Conservation (phyloP, 2,329 filamentous ascomycete genomes). For the Neonectria magnoliae region DNA sequence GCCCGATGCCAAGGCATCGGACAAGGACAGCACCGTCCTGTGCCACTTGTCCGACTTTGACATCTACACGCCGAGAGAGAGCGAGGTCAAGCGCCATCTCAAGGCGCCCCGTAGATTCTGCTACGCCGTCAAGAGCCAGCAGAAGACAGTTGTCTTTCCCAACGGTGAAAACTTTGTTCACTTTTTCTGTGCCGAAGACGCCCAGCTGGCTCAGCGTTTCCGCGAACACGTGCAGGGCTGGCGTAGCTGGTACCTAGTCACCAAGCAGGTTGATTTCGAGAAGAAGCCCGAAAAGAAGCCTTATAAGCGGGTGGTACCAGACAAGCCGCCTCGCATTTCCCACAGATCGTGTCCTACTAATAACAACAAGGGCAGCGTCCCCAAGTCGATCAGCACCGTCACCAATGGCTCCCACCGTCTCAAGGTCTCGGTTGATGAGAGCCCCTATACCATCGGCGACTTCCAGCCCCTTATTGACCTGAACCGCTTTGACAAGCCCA, state of each 20-base stretch:
- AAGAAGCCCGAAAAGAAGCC: slow-evolving; percentile 37
- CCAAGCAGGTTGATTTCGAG: slow-evolving; percentile 68
- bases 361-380: slow-evolving; percentile 46
- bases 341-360: slow-evolving; percentile 10
- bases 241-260: slow-evolving; percentile 92
- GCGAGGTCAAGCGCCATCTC: slow-evolving; percentile 74
- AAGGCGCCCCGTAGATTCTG: slow-evolving; percentile 87
- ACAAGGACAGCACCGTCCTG: slow-evolving; percentile 75
- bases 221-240: slow-evolving; percentile 78
- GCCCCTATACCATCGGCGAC: slow-evolving; percentile 71
- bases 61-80: slow-evolving; percentile 80
- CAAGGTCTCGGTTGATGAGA: slow-evolving; percentile 54
- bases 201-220: slow-evolving; percentile 72
- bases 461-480: slow-evolving; percentile 76
- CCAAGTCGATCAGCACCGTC: slow-evolving; percentile 50
- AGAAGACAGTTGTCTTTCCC: slow-evolving; percentile 85
- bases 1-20: slow-evolving; percentile 62
- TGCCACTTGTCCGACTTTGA: slow-evolving; percentile 94
- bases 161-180: slow-evolving; percentile 89
- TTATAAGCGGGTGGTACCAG: slow-evolving; percentile 13
- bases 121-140: slow-evolving; percentile 91
- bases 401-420: slow-evolving; percentile 44
- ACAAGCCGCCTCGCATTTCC: slow-evolving; percentile 28
- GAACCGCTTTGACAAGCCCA: slow-evolving; percentile 64
- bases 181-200: slow-evolving; percentile 87